Base-by-base conservation (phyloP, 352 stramenopile genomes). In the Pythium rishiriense region DNA sequence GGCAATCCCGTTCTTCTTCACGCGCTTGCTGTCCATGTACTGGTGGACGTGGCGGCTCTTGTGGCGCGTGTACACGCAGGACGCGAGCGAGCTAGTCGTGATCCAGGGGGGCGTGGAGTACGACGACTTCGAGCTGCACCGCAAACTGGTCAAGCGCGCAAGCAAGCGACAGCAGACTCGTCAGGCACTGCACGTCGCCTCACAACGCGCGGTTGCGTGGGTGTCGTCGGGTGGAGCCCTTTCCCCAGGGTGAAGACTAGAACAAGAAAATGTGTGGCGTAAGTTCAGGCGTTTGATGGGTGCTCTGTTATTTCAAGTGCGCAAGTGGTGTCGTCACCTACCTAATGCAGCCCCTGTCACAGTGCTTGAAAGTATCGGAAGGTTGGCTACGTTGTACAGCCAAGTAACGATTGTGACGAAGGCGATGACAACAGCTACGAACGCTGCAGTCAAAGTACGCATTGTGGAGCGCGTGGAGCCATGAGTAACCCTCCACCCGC, bases 391-490 rank as follows among this genome's bases (percentile, higher is more conserved):
- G 47, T 14, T 24, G 26, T 53, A 35, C 15, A 53, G 26, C 47
- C 47, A 53, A 24, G 17, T 12, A n/a, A 10, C 22, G 47, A 39
- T 35, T 8, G 46, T 28, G 28, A 54, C 24, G 24, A 51, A 51
- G 4, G 14, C 45, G 14, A 51, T 33, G 2, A 24, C 24, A 1
- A 51, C 48, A 8, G 42, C 21, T 5, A 24, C 48, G 6, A 54
- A 6, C 25, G 28, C 15, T 4, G 42, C 11, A 10, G 17, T 26
- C 14, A 41, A 51, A 46, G 14, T 29, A 61, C 19, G 19, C 24
- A n/a, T 49, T 46, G 53, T 61, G 53, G 7, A 61, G 22, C 19
- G 53, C 22, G 41, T 61, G 53, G 22, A 61, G 53, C 53, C 53
- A 61, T 24, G 53, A 48, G 17, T 51, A n/a, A 12, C 49, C 21